Percentiles rank a stretch among this genome's conserved stretches.
Conservation (phyloP, 495 filamentous ascomycete genomes). For the Penicillium dipodomyicola region DNA sequence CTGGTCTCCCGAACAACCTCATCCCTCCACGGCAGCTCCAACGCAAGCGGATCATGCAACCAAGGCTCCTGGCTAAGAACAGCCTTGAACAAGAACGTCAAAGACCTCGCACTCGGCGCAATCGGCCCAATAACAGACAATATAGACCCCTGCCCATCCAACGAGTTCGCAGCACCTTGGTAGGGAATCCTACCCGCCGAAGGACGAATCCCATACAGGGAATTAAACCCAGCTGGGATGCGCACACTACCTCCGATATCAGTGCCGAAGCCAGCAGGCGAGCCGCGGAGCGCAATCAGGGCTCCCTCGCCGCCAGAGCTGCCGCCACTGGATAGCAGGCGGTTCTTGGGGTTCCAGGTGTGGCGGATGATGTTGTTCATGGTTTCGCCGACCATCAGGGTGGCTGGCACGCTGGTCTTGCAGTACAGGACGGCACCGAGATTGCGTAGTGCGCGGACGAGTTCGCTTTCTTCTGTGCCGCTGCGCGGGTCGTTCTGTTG, state of each 20-base stretch:
- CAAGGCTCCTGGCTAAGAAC: slow-evolving; percentile 58
- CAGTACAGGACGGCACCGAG: slow-evolving; percentile 63
- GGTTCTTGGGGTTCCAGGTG: slow-evolving; percentile 51
- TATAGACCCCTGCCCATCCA: slow-evolving; percentile 59
- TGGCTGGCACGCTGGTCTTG: slow-evolving; percentile 62
- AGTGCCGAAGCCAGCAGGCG: slow-evolving; percentile 58
- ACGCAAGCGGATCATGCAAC: slow-evolving; percentile 60
- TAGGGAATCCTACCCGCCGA: slow-evolving; percentile 48
- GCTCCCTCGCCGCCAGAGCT: slow-evolving; percentile 66
- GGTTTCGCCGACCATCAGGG: slow-evolving; percentile 61
- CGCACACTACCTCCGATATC: slow-evolving; percentile 73
- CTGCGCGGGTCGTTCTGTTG: slow-evolving; percentile 39
- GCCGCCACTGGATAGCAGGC: slow-evolving; percentile 48
- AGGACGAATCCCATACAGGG: slow-evolving; percentile 54
- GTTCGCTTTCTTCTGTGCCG: slow-evolving; percentile 45
- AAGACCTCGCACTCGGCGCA: slow-evolving; percentile 45
- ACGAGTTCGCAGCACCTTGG: slow-evolving; percentile 43
- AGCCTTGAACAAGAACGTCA: slow-evolving; percentile 54
- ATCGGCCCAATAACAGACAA: slow-evolving; percentile 60
- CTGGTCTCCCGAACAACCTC: slow-evolving; percentile 47
- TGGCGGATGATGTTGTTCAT: slow-evolving; percentile 55
- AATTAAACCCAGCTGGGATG: slow-evolving; percentile 64
- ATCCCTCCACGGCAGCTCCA: slow-evolving; percentile 63
- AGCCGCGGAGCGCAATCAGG: slow-evolving; percentile 54
- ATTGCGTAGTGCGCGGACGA: slow-evolving; percentile 51